A percentile compares a stretch with the other conserved stretches of the same genome.
Conservation (phyloP, 2,329 filamentous ascomycete species). For the Fusarium sp. region DNA sequence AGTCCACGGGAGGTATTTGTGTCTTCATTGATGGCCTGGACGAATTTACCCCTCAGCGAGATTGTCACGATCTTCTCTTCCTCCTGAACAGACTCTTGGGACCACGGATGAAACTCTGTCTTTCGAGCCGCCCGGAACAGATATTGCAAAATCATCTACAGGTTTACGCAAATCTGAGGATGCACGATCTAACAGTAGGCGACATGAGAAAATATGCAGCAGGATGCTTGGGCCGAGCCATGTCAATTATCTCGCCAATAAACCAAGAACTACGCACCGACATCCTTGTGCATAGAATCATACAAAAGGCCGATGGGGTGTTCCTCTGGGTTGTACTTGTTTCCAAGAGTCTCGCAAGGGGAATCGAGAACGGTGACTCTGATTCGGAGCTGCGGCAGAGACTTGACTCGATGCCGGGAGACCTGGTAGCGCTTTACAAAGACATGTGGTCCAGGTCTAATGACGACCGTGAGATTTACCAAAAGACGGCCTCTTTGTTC, state of each 20-base stretch:
- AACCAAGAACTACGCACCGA: not conserved
- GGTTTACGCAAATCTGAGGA: not conserved
- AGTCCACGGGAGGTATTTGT: not conserved
- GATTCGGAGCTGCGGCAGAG: not conserved
- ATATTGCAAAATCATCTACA: not conserved
- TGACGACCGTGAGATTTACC: not conserved
- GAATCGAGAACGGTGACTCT: not conserved
- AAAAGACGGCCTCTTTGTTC: not conserved
- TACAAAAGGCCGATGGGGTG: not conserved
- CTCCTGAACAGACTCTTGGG: not conserved
- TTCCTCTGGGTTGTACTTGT: not conserved
- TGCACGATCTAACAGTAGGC: not conserved
- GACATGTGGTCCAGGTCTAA: not conserved
- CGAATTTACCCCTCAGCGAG: not conserved
- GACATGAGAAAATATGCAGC: not conserved
- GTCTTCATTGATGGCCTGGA: slow-evolving; percentile 35
- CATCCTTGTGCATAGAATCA: fast-evolving
- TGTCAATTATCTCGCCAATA: not conserved
- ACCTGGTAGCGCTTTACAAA: not conserved
- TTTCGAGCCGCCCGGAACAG: not conserved
- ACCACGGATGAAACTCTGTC: not conserved
- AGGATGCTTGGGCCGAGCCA: not conserved
- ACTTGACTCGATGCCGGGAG: not conserved
- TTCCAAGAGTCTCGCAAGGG: not conserved
- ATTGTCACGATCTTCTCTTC: not conserved